Percentiles rank a stretch among this genome's conserved stretches.
Evolutionary conservation across 2,329 filamentous ascomycete species (phyloP).

Genomic region (Curvularia verruculosa): DNA sequence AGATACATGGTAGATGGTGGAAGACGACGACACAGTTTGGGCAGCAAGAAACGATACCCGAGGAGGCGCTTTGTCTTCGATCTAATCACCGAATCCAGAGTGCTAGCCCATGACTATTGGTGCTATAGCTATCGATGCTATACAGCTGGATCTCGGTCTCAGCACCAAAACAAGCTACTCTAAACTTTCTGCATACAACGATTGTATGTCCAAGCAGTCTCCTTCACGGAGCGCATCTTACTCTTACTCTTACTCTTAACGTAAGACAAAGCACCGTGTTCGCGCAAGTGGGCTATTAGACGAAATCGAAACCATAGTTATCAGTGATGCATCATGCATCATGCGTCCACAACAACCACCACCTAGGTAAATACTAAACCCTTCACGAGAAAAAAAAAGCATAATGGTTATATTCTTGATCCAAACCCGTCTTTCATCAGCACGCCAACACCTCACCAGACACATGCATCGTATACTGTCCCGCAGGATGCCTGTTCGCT

Average conservation of each 20-base stretch:
- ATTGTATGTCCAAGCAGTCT: not conserved
- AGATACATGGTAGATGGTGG: not conserved
- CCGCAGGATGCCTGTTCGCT: not conserved
- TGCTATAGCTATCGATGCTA: not conserved
- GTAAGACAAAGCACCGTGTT: not conserved
- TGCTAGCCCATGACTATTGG: not conserved
- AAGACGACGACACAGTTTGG: not conserved
- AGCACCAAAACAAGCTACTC: not conserved
- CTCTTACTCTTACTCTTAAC: not conserved
- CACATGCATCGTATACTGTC: not conserved
- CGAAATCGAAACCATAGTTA: not conserved
- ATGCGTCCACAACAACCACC: not conserved
- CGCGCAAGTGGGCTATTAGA: not conserved
- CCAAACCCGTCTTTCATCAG: not conserved
- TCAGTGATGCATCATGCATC: constrained; percentile 2
- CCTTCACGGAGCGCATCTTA: not conserved
- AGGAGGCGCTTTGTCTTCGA: not conserved
- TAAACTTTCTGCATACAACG: not conserved
- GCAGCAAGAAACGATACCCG: not conserved
- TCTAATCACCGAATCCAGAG: not conserved
- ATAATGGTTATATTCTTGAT: not conserved
- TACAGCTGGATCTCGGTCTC: not conserved
- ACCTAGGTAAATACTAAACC: not conserved
- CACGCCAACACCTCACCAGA: constrained; percentile 2
- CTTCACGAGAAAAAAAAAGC: not conserved